Evolutionary conservation across 352 stramenopile species (phyloP), one percentile per base, ranked within the genome.

Genomic region (Saprolegnia diclina): DNA sequence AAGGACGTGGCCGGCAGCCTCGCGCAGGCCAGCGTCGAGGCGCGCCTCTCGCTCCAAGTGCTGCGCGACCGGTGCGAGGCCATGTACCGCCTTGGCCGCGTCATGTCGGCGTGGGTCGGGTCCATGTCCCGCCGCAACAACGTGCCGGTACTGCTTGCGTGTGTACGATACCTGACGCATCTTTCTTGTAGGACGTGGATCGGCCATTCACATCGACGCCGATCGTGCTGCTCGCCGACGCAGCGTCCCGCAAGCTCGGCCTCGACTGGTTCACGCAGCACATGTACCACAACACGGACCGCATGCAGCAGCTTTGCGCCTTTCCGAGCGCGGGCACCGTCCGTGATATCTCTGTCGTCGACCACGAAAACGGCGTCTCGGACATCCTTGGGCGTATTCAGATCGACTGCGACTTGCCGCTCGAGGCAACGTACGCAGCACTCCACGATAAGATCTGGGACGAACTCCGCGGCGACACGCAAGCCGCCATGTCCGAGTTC

Each of bases 231-330:
- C 26, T 59, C 6, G 5, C 11, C 18, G 61, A 59, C 35, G 11
- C 21, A 45, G 35, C 48, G 22, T 45, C 42, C 11, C 24, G 61
- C 13, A 62, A 44, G 16, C 21, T 69, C 5, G 63, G 63, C 19
- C 52, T 57, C 19, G 63, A 69, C n/a, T 69, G 63, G 63, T 57
- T 69, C 53, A 61, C 44, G 9, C 11, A 69, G 44, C 63, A 69
- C 40, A 61, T 61, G 44, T 69, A 48, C 35, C 53, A 69, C 50
- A 67, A 67, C 50, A 67, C 61, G 29, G 26, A 67, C 19, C 11
- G 14, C 10, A 29, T 67, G 13, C 40, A 45, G 14, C 61, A 57
- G 29, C 29, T 56, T 6, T 38, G 45, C 22, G 61, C n/a, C 7
- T 67, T 67, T 38, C 61, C 61, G 13, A 9, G 5, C n/a, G 37